Evolutionary conservation across 140 eudicot genomes (phyloP).

Genomic region (Anethum foeniculum): DNA sequence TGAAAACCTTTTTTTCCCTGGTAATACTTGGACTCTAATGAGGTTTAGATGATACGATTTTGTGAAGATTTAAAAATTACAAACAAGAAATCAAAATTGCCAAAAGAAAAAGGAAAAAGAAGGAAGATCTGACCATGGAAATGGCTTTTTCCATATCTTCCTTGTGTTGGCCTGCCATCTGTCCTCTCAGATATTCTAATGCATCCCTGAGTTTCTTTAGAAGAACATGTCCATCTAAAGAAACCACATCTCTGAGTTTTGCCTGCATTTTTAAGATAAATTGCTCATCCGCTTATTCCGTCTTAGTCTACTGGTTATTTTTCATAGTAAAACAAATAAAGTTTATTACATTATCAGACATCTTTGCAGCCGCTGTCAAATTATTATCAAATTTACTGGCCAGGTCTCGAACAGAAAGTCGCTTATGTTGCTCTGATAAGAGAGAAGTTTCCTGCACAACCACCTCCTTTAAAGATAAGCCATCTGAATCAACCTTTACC

Average conservation of each 20-base stretch:
- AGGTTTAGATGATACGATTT: background rate
- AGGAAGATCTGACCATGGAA: constrained; percentile 57
- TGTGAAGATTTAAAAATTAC: background rate
- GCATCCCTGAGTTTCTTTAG: constrained; percentile 96
- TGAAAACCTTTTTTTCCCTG: background rate
- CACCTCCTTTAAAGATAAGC: constrained; percentile 80
- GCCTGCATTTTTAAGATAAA: constrained; percentile 38
- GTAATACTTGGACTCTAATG: background rate
- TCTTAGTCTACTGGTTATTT: background rate
- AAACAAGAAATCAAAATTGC: background rate
- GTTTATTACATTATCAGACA: constrained; percentile 59
- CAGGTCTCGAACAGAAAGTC: constrained; percentile 90
- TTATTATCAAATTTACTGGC: constrained; percentile 96
- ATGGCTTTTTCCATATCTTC: constrained; percentile 91
- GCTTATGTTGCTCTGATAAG: constrained; percentile 80
- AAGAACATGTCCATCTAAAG: constrained; percentile 96
- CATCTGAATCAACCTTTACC: constrained; percentile 48
- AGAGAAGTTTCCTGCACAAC: constrained; percentile 69
- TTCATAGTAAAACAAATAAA: background rate
- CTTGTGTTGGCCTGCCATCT: constrained; percentile 68
- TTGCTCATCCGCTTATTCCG: background rate
- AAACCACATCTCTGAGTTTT: constrained; percentile 79
- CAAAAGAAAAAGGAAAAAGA: background rate
- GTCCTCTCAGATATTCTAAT: constrained; percentile 72
- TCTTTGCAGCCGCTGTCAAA: constrained; percentile 85